Percentiles rank a stretch among this genome's conserved stretches.
Evolutionary conservation across 2,329 filamentous ascomycete genomes (phyloP).

Genomic region (Stachybotrys elegans): DNA sequence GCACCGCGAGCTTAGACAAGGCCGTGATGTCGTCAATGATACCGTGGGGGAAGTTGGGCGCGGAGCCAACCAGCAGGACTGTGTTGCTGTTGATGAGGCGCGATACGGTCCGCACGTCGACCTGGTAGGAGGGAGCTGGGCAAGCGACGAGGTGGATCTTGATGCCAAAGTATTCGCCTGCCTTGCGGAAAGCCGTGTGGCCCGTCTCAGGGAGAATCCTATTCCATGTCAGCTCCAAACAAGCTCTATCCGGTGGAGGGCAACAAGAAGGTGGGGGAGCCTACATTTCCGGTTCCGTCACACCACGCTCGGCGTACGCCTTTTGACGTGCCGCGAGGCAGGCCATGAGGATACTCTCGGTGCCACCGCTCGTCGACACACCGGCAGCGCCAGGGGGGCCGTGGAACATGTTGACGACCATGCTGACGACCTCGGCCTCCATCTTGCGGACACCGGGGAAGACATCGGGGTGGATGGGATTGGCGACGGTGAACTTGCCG

Average conservation of each 20-base stretch:
- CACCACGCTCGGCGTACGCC: conserved; percentile 75
- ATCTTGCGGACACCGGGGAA: conserved; percentile 98
- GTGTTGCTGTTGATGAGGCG: conserved; percentile 94
- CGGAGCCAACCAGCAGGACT: conserved; percentile 84
- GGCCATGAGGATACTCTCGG: conserved; percentile 95
- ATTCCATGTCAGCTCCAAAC: neutral
- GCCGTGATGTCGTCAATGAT: conserved; percentile 92
- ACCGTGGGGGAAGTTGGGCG: conserved; percentile 96
- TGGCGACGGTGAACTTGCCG: conserved; percentile 88
- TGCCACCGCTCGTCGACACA: conserved; percentile 87
- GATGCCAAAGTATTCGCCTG: conserved; percentile 93
- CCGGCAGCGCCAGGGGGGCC: conserved; percentile 81
- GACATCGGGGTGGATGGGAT: conserved; percentile 96
- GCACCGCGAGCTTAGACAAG: conserved; percentile 76
- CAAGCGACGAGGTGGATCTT: conserved; percentile 85
- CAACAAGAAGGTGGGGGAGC: conserved; percentile 18
- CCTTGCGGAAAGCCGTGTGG: conserved; percentile 95
- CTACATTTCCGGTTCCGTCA: conserved; percentile 93
- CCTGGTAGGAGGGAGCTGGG: conserved; percentile 80
- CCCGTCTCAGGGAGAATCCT: conserved; percentile 93
- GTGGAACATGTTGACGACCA: conserved; percentile 88
- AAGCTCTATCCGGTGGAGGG: neutral
- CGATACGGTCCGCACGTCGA: conserved; percentile 70
- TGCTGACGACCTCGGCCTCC: conserved; percentile 96
- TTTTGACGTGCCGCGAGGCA: conserved; percentile 87